These are phyloP conservation scores for Vanrija sp. DNA, from an alignment of 1,284 basidiomycete species.

Conservation along the genomic window DNA sequence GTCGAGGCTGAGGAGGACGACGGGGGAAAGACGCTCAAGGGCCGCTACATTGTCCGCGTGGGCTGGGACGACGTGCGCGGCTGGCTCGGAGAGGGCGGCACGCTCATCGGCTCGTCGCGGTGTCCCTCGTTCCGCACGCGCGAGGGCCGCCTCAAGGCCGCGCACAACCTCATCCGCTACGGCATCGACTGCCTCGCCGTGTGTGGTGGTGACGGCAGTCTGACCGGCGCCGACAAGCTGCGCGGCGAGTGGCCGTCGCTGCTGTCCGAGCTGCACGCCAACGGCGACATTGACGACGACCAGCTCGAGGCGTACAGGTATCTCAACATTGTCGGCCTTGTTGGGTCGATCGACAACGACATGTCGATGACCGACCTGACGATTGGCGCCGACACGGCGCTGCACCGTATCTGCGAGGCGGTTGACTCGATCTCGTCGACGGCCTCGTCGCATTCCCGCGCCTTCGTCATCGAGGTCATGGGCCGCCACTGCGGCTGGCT, in stretches of 20 bases:
- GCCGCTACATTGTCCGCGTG: slow-evolving; percentile 89
- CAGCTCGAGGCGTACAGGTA: slow-evolving; percentile 70
- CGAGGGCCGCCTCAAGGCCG: slow-evolving; percentile 82
- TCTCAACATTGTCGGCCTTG: slow-evolving; percentile 92
- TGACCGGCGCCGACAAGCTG: slow-evolving; percentile 93
- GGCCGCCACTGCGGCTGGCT: slow-evolving; percentile 98
- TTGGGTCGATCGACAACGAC: slow-evolving; percentile 98
- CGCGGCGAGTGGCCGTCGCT: slow-evolving; percentile 89
- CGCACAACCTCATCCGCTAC: slow-evolving; percentile 85
- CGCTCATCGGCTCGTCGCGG: slow-evolving; percentile 91
- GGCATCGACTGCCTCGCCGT: slow-evolving; percentile 96
- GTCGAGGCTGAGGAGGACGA: slow-evolving; percentile 50
- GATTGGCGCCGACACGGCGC: slow-evolving; percentile 90
- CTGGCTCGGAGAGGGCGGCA: slow-evolving; percentile 94
- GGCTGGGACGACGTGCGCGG: slow-evolving; percentile 98
- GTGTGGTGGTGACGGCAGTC: slow-evolving; percentile 92
- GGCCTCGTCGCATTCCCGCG: slow-evolving; percentile 89
- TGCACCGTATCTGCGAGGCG: slow-evolving; percentile 94
- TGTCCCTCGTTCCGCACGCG: slow-evolving; percentile 79
- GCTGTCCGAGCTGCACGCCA: slow-evolving; percentile 62
- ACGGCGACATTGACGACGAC: slow-evolving; percentile 68
- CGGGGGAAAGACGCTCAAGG: slow-evolving; percentile 63
- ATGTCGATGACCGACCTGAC: slow-evolving; percentile 97
- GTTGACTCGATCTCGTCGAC: slow-evolving; percentile 98
- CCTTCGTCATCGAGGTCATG: slow-evolving; percentile 99